Evolutionary conservation across 2,329 filamentous ascomycete genomes (phyloP), one percentile per base, ranked within the genome.

Genomic region (Xylogone sp.): DNA sequence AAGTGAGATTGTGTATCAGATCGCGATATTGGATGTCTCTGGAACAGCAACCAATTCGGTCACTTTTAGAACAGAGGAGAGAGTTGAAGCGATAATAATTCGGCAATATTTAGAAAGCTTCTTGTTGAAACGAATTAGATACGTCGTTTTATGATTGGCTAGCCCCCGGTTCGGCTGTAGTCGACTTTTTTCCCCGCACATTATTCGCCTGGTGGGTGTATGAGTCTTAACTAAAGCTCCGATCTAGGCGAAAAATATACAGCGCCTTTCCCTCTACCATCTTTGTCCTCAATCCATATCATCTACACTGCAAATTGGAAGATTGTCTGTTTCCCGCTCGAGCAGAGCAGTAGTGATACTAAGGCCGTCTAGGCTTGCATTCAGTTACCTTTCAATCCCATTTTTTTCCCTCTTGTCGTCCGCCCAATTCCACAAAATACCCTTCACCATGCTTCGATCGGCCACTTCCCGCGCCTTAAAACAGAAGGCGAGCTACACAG

Each of bases 391-490:
- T 6, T 31, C 21, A 50, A 20, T 21, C 43, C 22, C 49, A n/a
- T 43, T 42, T 44, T 42, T 46, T 46, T 22, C 29, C 48, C 39
- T 27, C 43, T 34, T 27, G 45, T 21, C 24, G 24, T 21, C 24
- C 22, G 47, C 24, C 49, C 24, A 27, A 27, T 27, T 10, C 24
- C 24, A 27, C 24, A 27, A 27, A 6, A 5, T 10, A 27, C 24
- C 24, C 6, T 5, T 46, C 50, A 52, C 29, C 61, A 77, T 79
- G 75, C 72, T 78, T 70, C 70, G 75, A 66, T 60, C 75, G 62
- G 69, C 67, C 59, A 73, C 75, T 51, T 62, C 75, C 63, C 72
- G 75, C 64, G 69, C 75, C 46, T 62, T 77, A 48, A 71, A 50
- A 21, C 56, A 57, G 50, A 56, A 51, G 12, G 53, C 60, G 24